phyloP scores from a whole-genome alignment of 2,329 filamentous ascomycete genomes.

The Taxawa tesnikishii region DNA sequence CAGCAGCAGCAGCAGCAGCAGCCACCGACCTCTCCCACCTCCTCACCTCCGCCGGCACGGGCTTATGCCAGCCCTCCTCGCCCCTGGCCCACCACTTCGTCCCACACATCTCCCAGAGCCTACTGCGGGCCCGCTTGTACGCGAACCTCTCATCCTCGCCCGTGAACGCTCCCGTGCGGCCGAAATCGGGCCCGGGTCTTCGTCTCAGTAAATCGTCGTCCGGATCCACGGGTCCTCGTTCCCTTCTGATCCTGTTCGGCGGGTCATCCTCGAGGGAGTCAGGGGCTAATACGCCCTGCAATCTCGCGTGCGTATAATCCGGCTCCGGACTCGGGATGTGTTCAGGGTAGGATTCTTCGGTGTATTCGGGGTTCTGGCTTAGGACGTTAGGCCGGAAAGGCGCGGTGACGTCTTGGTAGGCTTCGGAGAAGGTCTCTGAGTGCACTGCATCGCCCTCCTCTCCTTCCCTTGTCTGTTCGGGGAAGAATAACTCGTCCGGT shows the following conservation, averaged over 20 bases:
- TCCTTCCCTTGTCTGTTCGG: slow-evolving; percentile 21
- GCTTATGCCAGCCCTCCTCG: slow-evolving; percentile 54
- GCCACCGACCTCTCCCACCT: slow-evolving; percentile 47
- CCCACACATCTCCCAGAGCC: slow-evolving; percentile 76
- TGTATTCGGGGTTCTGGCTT: slow-evolving; percentile 38
- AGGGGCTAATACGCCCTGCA: slow-evolving; percentile 23
- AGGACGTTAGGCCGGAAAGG: slow-evolving; percentile 73
- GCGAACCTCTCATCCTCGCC: slow-evolving; percentile 75
- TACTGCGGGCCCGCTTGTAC: slow-evolving; percentile 61
- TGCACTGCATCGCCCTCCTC: slow-evolving; percentile 40
- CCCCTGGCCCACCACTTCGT: slow-evolving; percentile 55
- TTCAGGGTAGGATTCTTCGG: slow-evolving; percentile 11
- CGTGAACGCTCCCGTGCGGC: slow-evolving; percentile 54
- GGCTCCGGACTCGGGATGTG: slow-evolving; percentile 15
- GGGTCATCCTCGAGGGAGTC: slow-evolving; percentile 39
- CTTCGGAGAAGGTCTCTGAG: slow-evolving; percentile 57
- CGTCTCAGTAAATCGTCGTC: slow-evolving; percentile 11
- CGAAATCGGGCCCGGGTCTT: slow-evolving; percentile 44
- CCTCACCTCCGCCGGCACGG: slow-evolving; percentile 49
- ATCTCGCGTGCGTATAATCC: slow-evolving; percentile 23
- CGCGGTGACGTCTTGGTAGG: slow-evolving; percentile 64
- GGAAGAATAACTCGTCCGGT: slow-evolving; percentile 69
- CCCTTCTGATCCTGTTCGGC: slow-evolving; percentile 23
- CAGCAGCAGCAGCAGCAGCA: slow-evolving; percentile 4
- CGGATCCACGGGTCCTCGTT: slow-evolving; percentile 7